phyloP scores from a whole-genome alignment of 805 yeast genomes.

The Helenozyma baotianmanensis region DNA sequence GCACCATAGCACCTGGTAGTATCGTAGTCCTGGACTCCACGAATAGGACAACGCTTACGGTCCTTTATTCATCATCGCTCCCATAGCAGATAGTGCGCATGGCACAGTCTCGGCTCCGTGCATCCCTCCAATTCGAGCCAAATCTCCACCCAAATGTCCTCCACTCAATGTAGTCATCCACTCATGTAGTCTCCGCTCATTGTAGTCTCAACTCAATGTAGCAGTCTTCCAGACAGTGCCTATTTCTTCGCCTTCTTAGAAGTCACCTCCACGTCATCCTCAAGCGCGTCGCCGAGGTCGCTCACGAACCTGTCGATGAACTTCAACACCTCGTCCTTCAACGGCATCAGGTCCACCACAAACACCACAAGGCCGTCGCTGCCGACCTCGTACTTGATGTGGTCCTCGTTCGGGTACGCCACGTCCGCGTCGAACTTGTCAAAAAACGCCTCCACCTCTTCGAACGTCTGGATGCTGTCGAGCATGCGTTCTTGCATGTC shows the following conservation, averaged over 20 bases:
- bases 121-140: too few relatives aligned
- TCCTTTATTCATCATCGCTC: too few relatives aligned
- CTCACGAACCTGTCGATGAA: slow-evolving; percentile 39
- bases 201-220: too few relatives aligned
- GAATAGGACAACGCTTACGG: too few relatives aligned
- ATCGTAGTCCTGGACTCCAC: too few relatives aligned
- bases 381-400: slow-evolving; percentile 56
- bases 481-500: slow-evolving; percentile 48
- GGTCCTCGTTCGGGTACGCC: slow-evolving; percentile 52
- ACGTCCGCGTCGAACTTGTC: slow-evolving; percentile 48
- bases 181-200: too few relatives aligned
- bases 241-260: slow-evolving; percentile 6
- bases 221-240: too few relatives aligned
- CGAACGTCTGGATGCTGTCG: slow-evolving; percentile 42
- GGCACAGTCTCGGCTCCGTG: too few relatives aligned
- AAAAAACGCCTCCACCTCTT: slow-evolving; percentile 47
- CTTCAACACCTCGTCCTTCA: slow-evolving; percentile 34
- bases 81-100: too few relatives aligned
- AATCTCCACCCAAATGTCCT: too few relatives aligned
- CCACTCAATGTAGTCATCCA: not conserved
- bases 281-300: slow-evolving; percentile 1
- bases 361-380: slow-evolving; percentile 57
- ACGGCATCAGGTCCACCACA: slow-evolving; percentile 40
- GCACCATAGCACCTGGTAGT: too few relatives aligned
- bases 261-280: slow-evolving; percentile 3